Conservation (phyloP, 2,329 filamentous ascomycete species). For the Pestalotiopsis sp. region DNA sequence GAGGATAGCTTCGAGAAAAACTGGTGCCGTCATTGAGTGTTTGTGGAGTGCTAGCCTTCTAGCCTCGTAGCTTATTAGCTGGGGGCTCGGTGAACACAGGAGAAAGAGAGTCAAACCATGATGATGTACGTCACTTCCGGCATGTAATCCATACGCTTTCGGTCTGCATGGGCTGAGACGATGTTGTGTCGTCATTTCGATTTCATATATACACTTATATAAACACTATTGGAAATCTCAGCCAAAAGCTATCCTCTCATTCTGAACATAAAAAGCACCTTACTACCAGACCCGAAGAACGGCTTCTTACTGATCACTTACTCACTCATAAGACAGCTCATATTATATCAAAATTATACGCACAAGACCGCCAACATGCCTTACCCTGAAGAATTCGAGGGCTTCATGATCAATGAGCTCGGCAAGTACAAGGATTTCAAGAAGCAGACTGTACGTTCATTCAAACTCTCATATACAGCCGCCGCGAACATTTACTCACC, state of each 20-base stretch:
- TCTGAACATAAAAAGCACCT: too few species aligned
- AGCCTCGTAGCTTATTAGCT: not conserved
- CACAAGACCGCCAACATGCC: slow-evolving; percentile 22
- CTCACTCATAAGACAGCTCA: too few species aligned
- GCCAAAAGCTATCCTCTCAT: too few species aligned
- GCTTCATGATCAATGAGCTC: slow-evolving; percentile 33
- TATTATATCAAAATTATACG: not conserved
- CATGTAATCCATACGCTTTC: not conserved
- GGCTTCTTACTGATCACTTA: too few species aligned
- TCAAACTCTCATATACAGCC: not conserved
- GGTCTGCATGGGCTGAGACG: not conserved
- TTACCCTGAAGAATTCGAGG: slow-evolving; percentile 32
- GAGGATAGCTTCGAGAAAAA: not conserved
- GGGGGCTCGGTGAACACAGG: not conserved
- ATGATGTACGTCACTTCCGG: not conserved
- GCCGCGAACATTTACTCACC: not conserved
- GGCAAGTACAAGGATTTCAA: slow-evolving; percentile 32
- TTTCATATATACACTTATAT: not conserved
- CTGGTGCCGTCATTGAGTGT: not conserved
- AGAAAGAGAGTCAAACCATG: not conserved
- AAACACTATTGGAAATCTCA: not conserved
- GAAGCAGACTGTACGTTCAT: slow-evolving; percentile 28
- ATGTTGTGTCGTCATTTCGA: not conserved
- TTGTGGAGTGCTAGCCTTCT: not conserved
- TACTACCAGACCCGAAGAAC: too few species aligned